phyloP scores from a whole-genome alignment of 306 rosid genomes.

The cucumber (Cucumis sativus) region Cucumber_9930_V3 NC_026656.2:10266001-10266500 shows the following conservation, averaged over 20 bases:
- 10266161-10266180: not conserved
- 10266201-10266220: not conserved
- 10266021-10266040: conserved; percentile 13
- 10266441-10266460: not conserved
- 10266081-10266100: conserved; percentile 16
- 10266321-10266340: conserved; percentile 18
- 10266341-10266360: conserved; percentile 21
- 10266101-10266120: conserved; percentile 11
- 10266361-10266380: conserved; percentile 15
- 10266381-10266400: conserved; percentile 10
- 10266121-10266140: not conserved
- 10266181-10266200: not conserved
- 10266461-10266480: conserved; percentile 3
- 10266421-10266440: conserved; percentile 9
- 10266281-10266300: conserved; percentile 15
- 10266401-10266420: conserved; percentile 24
- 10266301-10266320: conserved; percentile 17
- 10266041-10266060: conserved; percentile 15
- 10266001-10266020: conserved; percentile 13
- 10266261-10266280: conserved; percentile 25
- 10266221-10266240: not conserved
- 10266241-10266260: not conserved
- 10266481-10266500: conserved; percentile 5
- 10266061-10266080: conserved; percentile 12
- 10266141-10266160: not conserved